phyloP scores from a whole-genome alignment of 768 basidiomycete genomes.

The Strobilomyces confusus region DNA sequence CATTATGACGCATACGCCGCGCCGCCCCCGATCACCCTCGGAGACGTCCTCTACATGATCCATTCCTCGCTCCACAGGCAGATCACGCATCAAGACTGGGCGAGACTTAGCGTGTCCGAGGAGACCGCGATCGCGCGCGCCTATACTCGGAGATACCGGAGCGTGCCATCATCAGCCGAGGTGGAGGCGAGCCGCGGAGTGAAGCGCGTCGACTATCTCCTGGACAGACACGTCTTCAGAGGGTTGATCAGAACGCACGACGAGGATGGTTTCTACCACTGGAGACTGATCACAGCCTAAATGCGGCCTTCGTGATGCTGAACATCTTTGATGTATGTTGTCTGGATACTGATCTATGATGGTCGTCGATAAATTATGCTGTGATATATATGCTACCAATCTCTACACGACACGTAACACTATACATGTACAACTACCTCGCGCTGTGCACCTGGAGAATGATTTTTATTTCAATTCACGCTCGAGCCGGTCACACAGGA shows the following conservation, averaged over 20 bases:
- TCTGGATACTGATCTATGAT: slow-evolving; percentile 1
- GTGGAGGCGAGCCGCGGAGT: slow-evolving; percentile 37
- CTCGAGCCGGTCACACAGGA: too few species aligned
- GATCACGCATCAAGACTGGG: slow-evolving; percentile 37
- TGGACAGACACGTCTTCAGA: slow-evolving; percentile 33
- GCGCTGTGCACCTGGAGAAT: background rate
- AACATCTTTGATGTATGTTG: background rate
- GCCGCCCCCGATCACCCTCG: slow-evolving; percentile 46
- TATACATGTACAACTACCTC: too few species aligned
- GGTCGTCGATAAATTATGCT: background rate
- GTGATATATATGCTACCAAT: slow-evolving; percentile 1
- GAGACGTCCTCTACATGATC: slow-evolving; percentile 54
- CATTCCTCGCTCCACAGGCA: slow-evolving; percentile 44
- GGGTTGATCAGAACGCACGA: slow-evolving; percentile 33
- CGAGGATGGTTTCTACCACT: slow-evolving; percentile 28
- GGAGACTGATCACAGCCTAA: slow-evolving; percentile 26
- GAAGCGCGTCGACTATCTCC: slow-evolving; percentile 37
- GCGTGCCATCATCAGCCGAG: slow-evolving; percentile 27
- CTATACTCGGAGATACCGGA: slow-evolving; percentile 35
- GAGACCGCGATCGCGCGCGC: slow-evolving; percentile 33
- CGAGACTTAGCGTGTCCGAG: slow-evolving; percentile 20
- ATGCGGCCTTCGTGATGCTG: background rate
- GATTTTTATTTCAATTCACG: background rate
- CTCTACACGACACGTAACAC: background rate
- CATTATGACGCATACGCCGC: slow-evolving; percentile 26